A percentile compares a stretch with the other conserved stretches of the same genome.
Conservation (phyloP, 2,329 filamentous ascomycete genomes). For the Colletotrichum sp. region DNA sequence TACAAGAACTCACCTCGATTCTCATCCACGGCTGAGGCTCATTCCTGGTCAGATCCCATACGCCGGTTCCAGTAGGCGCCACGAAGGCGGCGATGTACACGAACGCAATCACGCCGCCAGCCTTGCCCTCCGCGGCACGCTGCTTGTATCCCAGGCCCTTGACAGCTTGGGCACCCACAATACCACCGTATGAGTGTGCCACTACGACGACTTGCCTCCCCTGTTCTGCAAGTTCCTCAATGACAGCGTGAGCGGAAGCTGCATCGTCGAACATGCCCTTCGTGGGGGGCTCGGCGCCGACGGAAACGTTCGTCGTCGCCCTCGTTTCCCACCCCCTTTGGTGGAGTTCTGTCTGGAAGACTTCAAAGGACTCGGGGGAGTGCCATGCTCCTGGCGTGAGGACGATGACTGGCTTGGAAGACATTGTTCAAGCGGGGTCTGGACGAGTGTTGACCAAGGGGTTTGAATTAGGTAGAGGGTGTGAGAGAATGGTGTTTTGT, state of each 20-base stretch:
- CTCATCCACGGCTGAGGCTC: conserved; percentile 28
- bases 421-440: not conserved
- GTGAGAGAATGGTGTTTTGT: not conserved
- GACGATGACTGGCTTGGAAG: conserved; percentile 30
- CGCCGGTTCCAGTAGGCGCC: conserved; percentile 25
- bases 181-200: conserved; percentile 47
- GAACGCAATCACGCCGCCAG: conserved; percentile 40
- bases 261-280: conserved; percentile 35
- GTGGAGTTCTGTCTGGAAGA: conserved; percentile 31
- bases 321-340: conserved; percentile 33
- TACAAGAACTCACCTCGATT: conserved; percentile 18
- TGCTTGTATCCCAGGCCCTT: conserved; percentile 36
- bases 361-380: conserved; percentile 31
- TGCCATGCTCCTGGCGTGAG: conserved; percentile 46
- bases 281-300: conserved; percentile 32
- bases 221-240: conserved; percentile 31
- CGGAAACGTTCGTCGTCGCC: conserved; percentile 32
- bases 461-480: not conserved
- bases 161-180: conserved; percentile 41
- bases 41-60: conserved; percentile 23
- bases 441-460: not conserved
- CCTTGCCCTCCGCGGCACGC: conserved; percentile 31
- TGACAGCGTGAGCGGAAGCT: conserved; percentile 26
- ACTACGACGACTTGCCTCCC: conserved; percentile 46
- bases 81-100: conserved; percentile 40